Base-by-base conservation (phyloP, 2,329 filamentous ascomycete genomes). In the Colletotrichum chrysophilum region DNA sequence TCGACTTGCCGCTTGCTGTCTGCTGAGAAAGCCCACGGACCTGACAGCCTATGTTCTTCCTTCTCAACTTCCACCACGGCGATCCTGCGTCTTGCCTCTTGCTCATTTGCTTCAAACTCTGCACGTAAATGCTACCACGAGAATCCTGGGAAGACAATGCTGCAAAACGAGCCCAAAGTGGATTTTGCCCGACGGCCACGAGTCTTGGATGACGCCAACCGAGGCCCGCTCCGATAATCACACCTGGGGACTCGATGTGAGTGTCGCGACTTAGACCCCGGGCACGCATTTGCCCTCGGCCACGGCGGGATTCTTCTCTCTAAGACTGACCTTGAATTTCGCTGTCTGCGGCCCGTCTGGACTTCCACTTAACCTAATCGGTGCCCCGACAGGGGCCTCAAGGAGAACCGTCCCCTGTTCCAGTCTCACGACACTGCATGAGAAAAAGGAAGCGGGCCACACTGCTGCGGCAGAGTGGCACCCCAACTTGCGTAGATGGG, bases 401-500 rank as follows among this genome's bases (percentile, higher is more conserved):
- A 48, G 73, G 56, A 67, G 43, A 32, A 34, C 62, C 32, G 73
- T 56, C 70, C 55, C 73, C 62, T 67, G 64, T 62, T 56, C 62
- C 69, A 43, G 66, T 67, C 69, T 72, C 69, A 62, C 69, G 62
- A 73, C 30, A n/a, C 62, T 73, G 68, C 72, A 71, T 66, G 36
- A 58, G 56, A 72, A 72, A 58, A 52, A 72, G 62, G 32, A 75
- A 75, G 73, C 26, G 70, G 70, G 55, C 73, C 48, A 64, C 38
- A 72, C 32, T 75, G 56, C 62, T 72, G 70, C 73, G 64, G 62
- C 73, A 64, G 7, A 61, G 71, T 70, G 66, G 65, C 70, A 65
- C 70, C 62, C 73, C 64, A 58, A 70, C 64, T 58, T 70, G 70
- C 48, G 70, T 70, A 76, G 65, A 70, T 74, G 74, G 74, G 70